Base-by-base conservation (phyloP, 148 eudicot genomes). In the Mesembryanthemum crystallinum region DNA sequence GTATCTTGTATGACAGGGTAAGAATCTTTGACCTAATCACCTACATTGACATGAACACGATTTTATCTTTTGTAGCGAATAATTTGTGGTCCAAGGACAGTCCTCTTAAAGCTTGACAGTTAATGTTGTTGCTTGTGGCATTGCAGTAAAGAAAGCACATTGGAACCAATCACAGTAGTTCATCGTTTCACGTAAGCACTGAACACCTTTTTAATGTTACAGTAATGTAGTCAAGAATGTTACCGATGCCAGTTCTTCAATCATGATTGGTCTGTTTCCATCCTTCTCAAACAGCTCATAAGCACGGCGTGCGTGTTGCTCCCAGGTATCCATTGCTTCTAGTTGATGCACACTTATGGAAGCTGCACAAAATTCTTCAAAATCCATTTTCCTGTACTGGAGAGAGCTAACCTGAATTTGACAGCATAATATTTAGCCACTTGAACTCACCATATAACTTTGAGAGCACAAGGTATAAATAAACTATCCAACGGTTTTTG, bases 211-310 rank as follows among this genome's bases (percentile, higher is more conserved):
- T 8, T 9, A 3, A 5, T 13, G 25, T 35, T 24, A 59, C 18
- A 17, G 49, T 27, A 45, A 59, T 73, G 42, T 72, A 54, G 30
- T 28, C 21, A 61, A 70, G 21, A 63, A 61, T 54, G 55, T 73
- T 90, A 94, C 98, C 55, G 97, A 94, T 55, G 98, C 98, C 64
- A 94, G 88, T 82, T 94, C 98, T 79, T 94, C 96, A 67, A 94
- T 94, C 96, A 89, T 94, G 29, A 94, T 94, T 58, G 97, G 83
- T 77, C 98, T 75, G 78, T 94, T 94, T 29, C 97, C 98, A 82
- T 94, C 96, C 83, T 89, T 94, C 69, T 94, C 98, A 76, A 94
- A 94, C 17, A 92, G 80, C 82, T 94, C 97, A 72, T 90, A 92
- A n/a, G 91, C 98, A 76, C 78, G 83, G 10, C 89, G 91, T 21